Evolutionary conservation across 805 yeast genomes (phyloP).

Genomic region (Suhomyces sp.): DNA sequence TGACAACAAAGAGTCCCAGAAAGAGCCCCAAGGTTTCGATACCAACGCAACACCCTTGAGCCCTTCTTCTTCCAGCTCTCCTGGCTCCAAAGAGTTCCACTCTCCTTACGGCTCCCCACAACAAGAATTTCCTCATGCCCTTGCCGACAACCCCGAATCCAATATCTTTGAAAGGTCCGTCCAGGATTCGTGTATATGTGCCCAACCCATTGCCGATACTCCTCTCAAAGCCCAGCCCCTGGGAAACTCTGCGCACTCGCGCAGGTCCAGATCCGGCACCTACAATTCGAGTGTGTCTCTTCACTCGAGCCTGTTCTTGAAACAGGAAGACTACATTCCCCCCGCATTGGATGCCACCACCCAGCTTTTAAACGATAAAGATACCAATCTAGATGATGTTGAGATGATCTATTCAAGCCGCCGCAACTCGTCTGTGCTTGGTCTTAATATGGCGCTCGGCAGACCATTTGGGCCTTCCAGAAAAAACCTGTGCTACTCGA

Average conservation of each 20-base stretch:
- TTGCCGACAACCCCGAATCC: slow-evolving; percentile 19
- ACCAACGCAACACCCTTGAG: neutral
- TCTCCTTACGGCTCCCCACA: slow-evolving; percentile 4
- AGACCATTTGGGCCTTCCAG: slow-evolving; percentile 39
- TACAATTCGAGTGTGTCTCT: slow-evolving; percentile 22
- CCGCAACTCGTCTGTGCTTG: slow-evolving; percentile 53
- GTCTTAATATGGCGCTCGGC: slow-evolving; percentile 48
- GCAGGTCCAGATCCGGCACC: slow-evolving; percentile 18
- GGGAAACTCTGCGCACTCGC: neutral
- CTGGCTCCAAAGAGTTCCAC: slow-evolving; percentile 1
- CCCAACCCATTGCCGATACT: slow-evolving; percentile 8
- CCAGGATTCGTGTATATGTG: slow-evolving; percentile 26
- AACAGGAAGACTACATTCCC: slow-evolving; percentile 66
- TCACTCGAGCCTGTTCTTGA: slow-evolving; percentile 17
- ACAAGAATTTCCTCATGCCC: slow-evolving; percentile 11
- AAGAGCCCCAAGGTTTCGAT: neutral
- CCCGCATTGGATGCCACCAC: slow-evolving; percentile 80
- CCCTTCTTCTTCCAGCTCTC: neutral
- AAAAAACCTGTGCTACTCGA: slow-evolving; percentile 34
- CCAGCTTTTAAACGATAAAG: slow-evolving; percentile 57
- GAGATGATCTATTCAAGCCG: slow-evolving; percentile 63
- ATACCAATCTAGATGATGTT: slow-evolving; percentile 61
- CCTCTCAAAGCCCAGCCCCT: slow-evolving; percentile 2
- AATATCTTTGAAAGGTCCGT: slow-evolving; percentile 43
- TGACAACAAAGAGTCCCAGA: slow-evolving; percentile 4